Conservation (phyloP, 108 stramenopile species). For the Nitzschia palea region DNA sequence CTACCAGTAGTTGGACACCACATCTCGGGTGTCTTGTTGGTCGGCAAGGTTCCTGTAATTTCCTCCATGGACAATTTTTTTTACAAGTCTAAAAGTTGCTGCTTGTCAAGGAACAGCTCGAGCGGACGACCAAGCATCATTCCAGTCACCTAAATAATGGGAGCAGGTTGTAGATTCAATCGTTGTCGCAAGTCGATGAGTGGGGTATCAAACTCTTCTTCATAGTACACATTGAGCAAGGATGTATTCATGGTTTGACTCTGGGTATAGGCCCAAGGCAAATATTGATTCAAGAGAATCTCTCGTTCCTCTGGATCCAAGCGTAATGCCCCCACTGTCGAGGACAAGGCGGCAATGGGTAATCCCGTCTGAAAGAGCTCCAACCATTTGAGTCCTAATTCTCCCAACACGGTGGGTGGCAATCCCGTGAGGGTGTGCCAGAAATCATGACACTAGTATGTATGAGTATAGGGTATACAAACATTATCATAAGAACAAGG, state of each 20-base stretch:
- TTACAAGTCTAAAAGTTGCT: too few relatives aligned
- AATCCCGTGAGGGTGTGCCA: slow-evolving; percentile 93
- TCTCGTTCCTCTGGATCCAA: slow-evolving; percentile 39
- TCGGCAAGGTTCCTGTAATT: too few relatives aligned
- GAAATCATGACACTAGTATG: slow-evolving; percentile 81
- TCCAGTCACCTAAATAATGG: slow-evolving; percentile 10
- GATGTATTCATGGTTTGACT: slow-evolving; percentile 13
- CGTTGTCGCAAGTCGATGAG: slow-evolving; percentile 59
- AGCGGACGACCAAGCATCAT: too few relatives aligned
- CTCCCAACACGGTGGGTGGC: slow-evolving; percentile 94
- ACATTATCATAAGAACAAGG: not conserved
- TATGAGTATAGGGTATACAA: too few relatives aligned
- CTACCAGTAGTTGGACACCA: too few relatives aligned
- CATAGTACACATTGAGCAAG: slow-evolving; percentile 80
- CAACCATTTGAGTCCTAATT: slow-evolving; percentile 95
- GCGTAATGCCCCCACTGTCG: slow-evolving; percentile 58
- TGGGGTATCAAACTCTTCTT: slow-evolving; percentile 82
- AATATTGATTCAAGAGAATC: slow-evolving; percentile 52
- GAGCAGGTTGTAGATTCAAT: slow-evolving; percentile 70
- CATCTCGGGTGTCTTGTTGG: too few relatives aligned
- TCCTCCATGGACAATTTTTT: too few relatives aligned
- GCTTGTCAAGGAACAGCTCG: too few relatives aligned
- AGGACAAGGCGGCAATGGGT: slow-evolving; percentile 82
- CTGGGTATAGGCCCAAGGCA: slow-evolving; percentile 78
- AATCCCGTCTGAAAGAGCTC: slow-evolving; percentile 96